Evolutionary conservation across 192 early-diverging fungal genomes (phyloP).

Genomic region (Pilobolus umbonatus): DNA sequence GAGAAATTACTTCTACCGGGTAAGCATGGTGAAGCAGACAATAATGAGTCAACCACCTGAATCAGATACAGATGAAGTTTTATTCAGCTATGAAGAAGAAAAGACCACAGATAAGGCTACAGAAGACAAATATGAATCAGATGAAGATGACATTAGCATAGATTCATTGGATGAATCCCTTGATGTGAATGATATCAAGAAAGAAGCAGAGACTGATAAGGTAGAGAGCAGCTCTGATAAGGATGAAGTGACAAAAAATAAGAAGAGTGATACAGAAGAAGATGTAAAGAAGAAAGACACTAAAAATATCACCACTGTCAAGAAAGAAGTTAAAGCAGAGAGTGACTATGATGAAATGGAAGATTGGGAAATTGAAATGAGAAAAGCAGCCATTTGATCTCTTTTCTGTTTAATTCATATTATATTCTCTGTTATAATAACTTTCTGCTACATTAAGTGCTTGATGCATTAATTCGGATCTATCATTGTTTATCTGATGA

Average conservation of each 20-base stretch:
- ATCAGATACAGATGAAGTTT: constrained; percentile 16
- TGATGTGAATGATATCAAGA: neutral
- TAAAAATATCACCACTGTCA: too few relatives aligned
- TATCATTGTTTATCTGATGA: neutral
- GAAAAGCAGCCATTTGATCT: constrained; percentile 15
- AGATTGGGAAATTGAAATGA: constrained; percentile 36
- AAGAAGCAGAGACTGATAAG: neutral
- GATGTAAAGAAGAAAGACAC: neutral
- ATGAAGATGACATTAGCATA: neutral
- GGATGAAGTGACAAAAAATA: too few relatives aligned
- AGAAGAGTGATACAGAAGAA: neutral
- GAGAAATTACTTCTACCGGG: constrained; percentile 68
- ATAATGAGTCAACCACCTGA: constrained; percentile 24
- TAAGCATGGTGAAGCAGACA: constrained; percentile 50
- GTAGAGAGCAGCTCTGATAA: neutral
- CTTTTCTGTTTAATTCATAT: neutral
- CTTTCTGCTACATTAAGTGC: constrained; percentile 5
- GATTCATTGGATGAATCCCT: neutral
- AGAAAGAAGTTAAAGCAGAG: neutral
- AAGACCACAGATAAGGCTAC: neutral
- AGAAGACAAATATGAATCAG: constrained; percentile 6
- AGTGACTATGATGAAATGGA: constrained; percentile 24
- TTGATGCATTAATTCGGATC: constrained; percentile 1
- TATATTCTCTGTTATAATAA: constrained; percentile 25
- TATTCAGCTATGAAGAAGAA: constrained; percentile 20